Percentiles rank a stretch among this genome's conserved stretches.
These are phyloP conservation scores for Candida tropicalis DNA, from an alignment of 1,139 yeast species.

Conservation along the genomic window DNA sequence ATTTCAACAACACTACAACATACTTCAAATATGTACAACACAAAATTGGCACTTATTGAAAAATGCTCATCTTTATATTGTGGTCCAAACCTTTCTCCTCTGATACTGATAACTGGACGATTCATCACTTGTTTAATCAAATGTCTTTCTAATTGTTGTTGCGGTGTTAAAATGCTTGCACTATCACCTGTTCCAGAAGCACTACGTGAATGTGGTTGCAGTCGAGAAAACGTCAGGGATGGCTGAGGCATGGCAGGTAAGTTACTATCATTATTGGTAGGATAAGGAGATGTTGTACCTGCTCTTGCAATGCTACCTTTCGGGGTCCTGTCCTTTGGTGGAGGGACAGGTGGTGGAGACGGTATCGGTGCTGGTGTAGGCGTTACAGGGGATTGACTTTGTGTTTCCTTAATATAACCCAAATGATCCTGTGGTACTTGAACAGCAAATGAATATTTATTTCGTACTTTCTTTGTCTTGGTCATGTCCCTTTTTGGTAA, in stretches of 20 bases:
- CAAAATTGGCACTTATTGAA: conserved; percentile 31
- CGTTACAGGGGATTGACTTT: too few species aligned
- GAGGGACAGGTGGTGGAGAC: conserved; percentile 13
- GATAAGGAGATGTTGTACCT: too few species aligned
- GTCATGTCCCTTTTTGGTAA: conserved; percentile 5
- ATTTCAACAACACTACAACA: conserved; percentile 36
- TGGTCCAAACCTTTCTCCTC: conserved; percentile 22
- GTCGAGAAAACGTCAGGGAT: too few species aligned
- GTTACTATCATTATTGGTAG: conserved; percentile 7
- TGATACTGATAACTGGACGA: conserved; percentile 29
- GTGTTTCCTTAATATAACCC: neutral
- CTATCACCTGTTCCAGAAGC: conserved; percentile 5
- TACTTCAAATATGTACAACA: conserved; percentile 40
- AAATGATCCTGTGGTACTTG: conserved; percentile 16
- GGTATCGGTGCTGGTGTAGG: neutral
- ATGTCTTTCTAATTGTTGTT: conserved; percentile 31
- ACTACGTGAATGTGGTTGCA: neutral
- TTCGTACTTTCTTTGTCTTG: neutral
- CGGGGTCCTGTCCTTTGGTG: conserved; percentile 14
- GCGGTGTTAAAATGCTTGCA: conserved; percentile 22
- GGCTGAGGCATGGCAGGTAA: conserved; percentile 14
- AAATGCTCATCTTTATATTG: conserved; percentile 22
- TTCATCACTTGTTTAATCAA: conserved; percentile 41
- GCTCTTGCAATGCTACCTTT: too few species aligned
- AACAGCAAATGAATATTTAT: conserved; percentile 10